Percentiles rank a stretch among this genome's conserved stretches.
Evolutionary conservation across 352 stramenopile genomes (phyloP).

Genomic region (Phytophthora agathidicida): DNA sequence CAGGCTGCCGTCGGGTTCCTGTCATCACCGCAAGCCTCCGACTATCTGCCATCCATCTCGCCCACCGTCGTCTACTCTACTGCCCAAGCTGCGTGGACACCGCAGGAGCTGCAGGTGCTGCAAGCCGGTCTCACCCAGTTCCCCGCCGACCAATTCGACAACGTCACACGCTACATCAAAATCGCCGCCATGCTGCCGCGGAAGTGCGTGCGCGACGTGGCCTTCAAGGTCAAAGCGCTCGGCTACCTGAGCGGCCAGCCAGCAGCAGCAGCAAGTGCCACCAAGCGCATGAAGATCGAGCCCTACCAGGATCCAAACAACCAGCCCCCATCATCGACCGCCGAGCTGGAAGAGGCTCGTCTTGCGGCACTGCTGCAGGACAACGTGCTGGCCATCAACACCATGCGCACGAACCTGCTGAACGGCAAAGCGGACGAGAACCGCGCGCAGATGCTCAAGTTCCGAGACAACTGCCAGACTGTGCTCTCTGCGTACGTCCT

Average conservation of each 20-base stretch:
- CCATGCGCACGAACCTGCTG: slow-evolving; percentile 74
- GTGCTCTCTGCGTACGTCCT: slow-evolving; percentile 65
- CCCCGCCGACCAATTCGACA: slow-evolving; percentile 65
- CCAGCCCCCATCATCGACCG: slow-evolving; percentile 14
- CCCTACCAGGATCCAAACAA: slow-evolving; percentile 43
- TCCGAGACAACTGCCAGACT: slow-evolving; percentile 69
- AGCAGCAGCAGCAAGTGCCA: slow-evolving; percentile 18
- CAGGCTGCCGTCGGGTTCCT: slow-evolving; percentile 25
- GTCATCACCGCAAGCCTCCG: slow-evolving; percentile 29
- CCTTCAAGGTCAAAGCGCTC: slow-evolving; percentile 66
- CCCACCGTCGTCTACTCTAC: slow-evolving; percentile 70
- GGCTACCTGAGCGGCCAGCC: slow-evolving; percentile 25
- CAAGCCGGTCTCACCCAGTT: slow-evolving; percentile 63
- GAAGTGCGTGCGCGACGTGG: slow-evolving; percentile 80
- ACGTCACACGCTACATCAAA: slow-evolving; percentile 87
- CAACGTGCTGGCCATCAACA: slow-evolving; percentile 66
- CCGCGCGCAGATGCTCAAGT: slow-evolving; percentile 60
- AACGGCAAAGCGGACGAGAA: slow-evolving; percentile 65
- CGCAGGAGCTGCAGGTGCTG: slow-evolving; percentile 71
- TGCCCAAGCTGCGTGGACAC: slow-evolving; percentile 54
- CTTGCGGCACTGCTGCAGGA: slow-evolving; percentile 67
- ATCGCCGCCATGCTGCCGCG: slow-evolving; percentile 67
- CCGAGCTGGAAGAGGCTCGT: slow-evolving; percentile 51
- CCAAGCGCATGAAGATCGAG: slow-evolving; percentile 74
- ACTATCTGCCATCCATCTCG: slow-evolving; percentile 61